Conservation (phyloP, 2,329 filamentous ascomycete genomes). For the Ceratocystis lukuohia region DNA sequence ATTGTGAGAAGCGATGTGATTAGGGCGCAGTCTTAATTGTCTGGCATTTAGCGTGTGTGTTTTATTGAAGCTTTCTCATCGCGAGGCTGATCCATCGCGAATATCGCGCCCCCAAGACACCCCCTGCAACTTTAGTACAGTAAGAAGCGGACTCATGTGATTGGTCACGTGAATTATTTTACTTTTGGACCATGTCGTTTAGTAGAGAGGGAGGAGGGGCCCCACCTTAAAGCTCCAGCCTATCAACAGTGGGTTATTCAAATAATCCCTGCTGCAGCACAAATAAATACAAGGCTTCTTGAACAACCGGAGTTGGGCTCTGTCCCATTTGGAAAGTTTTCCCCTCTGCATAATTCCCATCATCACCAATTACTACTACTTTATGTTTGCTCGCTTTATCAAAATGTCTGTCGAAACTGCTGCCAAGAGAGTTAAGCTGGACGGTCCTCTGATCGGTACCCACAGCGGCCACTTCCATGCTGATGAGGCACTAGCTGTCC, state of each 20-base stretch:
- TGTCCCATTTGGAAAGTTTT: not conserved
- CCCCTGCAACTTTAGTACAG: conserved; percentile 1
- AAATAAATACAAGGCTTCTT: not conserved
- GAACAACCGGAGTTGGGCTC: not conserved
- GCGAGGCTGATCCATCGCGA: conserved; percentile 19
- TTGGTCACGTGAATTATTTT: not conserved
- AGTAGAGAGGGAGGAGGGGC: not conserved
- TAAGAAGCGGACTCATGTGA: not conserved
- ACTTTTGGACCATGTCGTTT: not conserved
- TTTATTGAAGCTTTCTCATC: conserved; percentile 9
- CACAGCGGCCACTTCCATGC: conserved; percentile 99
- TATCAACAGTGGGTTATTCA: conserved; percentile 9
- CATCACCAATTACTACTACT: not conserved
- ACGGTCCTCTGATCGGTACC: conserved; percentile 57
- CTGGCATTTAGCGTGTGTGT: not conserved
- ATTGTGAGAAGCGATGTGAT: not conserved
- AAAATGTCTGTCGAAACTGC: conserved; percentile 52
- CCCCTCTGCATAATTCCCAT: not conserved
- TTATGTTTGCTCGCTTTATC: conserved; percentile 29
- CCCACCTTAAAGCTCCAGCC: conserved; percentile 4
- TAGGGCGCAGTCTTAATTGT: not conserved
- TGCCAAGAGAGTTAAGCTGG: conserved; percentile 72
- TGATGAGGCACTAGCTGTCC: conserved; percentile 91
- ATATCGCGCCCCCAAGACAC: conserved; percentile 10
- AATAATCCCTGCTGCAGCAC: conserved; percentile 7